A percentile compares a stretch with the other conserved stretches of the same genome.
Evolutionary conservation across 345 rosid species (phyloP).

Genomic region (Litchi chinensis): DNA sequence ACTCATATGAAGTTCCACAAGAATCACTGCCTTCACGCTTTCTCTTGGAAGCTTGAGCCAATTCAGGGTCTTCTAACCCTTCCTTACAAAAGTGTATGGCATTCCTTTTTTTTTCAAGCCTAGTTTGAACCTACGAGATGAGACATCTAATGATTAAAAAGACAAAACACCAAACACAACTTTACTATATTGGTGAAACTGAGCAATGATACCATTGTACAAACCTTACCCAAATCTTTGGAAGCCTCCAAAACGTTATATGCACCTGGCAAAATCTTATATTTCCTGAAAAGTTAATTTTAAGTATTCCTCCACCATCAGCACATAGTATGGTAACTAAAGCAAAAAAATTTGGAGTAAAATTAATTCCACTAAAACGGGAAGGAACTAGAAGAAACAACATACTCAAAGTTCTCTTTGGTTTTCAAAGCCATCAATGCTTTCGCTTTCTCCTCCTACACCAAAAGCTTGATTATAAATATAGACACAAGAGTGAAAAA

Average conservation of each 20-base stretch:
- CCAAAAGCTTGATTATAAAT: not conserved
- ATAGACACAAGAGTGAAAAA: conserved; percentile 8
- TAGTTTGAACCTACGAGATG: conserved; percentile 55
- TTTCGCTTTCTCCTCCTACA: conserved; percentile 68
- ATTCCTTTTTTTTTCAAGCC: conserved; percentile 59
- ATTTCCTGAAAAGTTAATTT: conserved; percentile 48
- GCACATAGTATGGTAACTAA: not conserved
- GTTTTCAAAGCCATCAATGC: conserved; percentile 45
- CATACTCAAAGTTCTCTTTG: conserved; percentile 64
- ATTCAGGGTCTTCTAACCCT: conserved; percentile 45
- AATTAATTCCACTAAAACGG: not conserved
- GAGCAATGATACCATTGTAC: conserved; percentile 27
- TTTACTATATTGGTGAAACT: not conserved
- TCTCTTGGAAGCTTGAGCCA: conserved; percentile 28
- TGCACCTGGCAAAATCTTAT: conserved; percentile 63
- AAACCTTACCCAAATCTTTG: conserved; percentile 61
- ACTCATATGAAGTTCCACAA: conserved; percentile 29
- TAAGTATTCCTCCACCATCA: not conserved
- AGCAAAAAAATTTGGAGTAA: conserved; percentile 5
- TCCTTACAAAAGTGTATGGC: conserved; percentile 60
- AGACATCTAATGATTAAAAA: conserved; percentile 7
- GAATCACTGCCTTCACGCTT: conserved; percentile 23
- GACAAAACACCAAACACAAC: conserved; percentile 8
- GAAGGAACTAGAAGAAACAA: not conserved
- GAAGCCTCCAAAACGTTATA: conserved; percentile 70